Base-by-base conservation (phyloP, 2,329 filamentous ascomycete genomes). In the Calonectria hongkongensis region DNA sequence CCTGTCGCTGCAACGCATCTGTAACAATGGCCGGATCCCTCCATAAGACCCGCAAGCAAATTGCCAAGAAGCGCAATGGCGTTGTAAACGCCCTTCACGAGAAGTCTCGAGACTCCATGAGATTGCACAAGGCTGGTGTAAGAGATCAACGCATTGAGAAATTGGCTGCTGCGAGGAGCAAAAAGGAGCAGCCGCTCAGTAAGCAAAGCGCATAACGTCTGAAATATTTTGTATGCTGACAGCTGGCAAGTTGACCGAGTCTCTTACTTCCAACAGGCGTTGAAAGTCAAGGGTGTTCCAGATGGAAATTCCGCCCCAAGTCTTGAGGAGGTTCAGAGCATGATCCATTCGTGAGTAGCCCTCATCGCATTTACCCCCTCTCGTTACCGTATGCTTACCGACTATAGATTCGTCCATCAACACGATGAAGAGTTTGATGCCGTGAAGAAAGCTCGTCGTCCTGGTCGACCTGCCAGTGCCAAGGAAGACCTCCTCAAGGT, bases 41-140 rank as follows among this genome's bases (percentile, higher is more conserved):
- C 8, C 87, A 91, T 75, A 98, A 98, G 83, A 94, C 97, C 25
- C 91, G 94, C 75, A 98, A 98, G 86, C 92, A 95, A 76, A 96
- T 98, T 76, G 88, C 92, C 41, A 98, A 98, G 87, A 98, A 98
- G 89, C 92, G 94, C 77, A 91, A 92, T 76, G 92, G 92, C 25
- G 91, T 92, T 47, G 89, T 95, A 58, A 92, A 93, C 36, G 89
- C 93, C 15, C 89, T 98, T 27, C 96, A 98, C 81, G 94, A 95
- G 84, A 95, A 95, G 83, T 98, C 95, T 73, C 90, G 97, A 77
- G 95, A 98, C 87, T 94, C 95, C 4, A 91, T 93, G 81, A 91
- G 95, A 65, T 87, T 98, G 75, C 93, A 95, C 82, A 91, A 92
- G 79, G 97, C 97, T 25, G 91, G 91, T 74, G 90, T 93, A 75